Conservation (phyloP, 768 basidiomycete genomes). For the Russula earlei region DNA sequence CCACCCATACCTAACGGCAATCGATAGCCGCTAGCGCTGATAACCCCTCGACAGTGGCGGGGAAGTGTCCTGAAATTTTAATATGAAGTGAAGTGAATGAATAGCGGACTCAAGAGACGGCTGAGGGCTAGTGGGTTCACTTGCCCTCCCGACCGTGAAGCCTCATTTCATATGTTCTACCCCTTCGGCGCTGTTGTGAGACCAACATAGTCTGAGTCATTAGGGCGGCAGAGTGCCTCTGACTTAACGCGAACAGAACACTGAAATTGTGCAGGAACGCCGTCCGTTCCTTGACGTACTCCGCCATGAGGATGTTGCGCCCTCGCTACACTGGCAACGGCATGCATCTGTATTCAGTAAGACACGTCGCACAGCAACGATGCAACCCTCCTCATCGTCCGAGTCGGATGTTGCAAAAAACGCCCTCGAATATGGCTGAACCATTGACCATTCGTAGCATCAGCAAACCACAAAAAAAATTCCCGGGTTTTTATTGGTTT, state of each 20-base stretch:
- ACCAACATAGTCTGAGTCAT: neutral
- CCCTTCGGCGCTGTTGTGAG: neutral
- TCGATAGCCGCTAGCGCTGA: neutral
- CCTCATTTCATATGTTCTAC: neutral
- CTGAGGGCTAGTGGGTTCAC: too few relatives aligned
- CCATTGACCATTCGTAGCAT: neutral
- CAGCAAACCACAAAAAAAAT: too few relatives aligned
- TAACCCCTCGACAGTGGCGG: neutral
- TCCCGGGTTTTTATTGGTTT: too few relatives aligned
- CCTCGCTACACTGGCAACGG: neutral
- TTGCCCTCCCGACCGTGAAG: too few relatives aligned
- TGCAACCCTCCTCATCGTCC: neutral
- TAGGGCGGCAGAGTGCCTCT: neutral
- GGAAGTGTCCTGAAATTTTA: too few relatives aligned
- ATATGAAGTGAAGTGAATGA: too few relatives aligned
- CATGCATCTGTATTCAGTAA: neutral
- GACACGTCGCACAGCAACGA: neutral
- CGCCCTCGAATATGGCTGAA: neutral
- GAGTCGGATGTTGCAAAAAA: neutral
- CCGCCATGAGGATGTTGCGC: conserved; percentile 11
- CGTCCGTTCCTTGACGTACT: conserved; percentile 15
- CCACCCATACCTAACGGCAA: neutral
- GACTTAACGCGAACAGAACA: neutral
- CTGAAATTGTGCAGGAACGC: neutral
- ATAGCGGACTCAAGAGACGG: too few relatives aligned